Conservation (phyloP, 2,329 filamentous ascomycete species). For the Fusarium bulbicola region DNA sequence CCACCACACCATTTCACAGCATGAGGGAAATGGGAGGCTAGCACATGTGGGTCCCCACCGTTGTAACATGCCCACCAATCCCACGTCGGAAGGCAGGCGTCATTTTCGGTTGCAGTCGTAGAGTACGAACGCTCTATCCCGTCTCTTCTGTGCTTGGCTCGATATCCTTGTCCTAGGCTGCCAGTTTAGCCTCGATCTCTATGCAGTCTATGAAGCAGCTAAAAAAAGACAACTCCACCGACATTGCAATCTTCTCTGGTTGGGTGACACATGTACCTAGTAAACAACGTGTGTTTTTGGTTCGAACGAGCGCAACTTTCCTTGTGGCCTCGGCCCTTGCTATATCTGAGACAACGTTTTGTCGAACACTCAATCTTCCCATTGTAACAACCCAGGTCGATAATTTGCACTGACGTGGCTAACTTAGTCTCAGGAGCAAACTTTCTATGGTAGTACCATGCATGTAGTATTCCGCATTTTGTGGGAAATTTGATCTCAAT, state of each 20-base stretch:
- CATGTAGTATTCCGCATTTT: background rate
- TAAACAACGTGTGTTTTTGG: background rate
- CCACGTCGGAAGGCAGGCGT: conserved; percentile 10
- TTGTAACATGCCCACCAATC: conserved; percentile 35
- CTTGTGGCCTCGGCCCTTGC: conserved; percentile 5
- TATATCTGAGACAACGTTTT: conserved; percentile 27
- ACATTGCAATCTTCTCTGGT: background rate
- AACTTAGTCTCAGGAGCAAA: background rate
- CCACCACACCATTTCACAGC: conserved; percentile 22
- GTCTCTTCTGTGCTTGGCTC: conserved; percentile 19
- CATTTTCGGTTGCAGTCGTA: conserved; percentile 31
- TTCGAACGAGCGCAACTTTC: conserved; percentile 9
- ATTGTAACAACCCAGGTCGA: background rate
- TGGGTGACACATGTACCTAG: background rate
- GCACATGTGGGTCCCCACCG: conserved; percentile 26
- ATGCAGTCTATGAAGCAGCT: background rate
- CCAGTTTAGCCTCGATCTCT: conserved; percentile 9
- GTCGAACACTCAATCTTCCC: conserved; percentile 1
- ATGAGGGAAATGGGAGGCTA: conserved; percentile 18
- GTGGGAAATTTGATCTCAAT: background rate
- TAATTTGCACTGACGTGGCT: background rate
- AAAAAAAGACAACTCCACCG: background rate
- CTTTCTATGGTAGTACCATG: background rate
- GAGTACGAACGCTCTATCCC: conserved; percentile 29
- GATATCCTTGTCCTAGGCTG: conserved; percentile 19